These are phyloP conservation scores for Ophiostoma triangulosporum DNA, from an alignment of 2,329 filamentous ascomycete genomes.

Conservation along the genomic window DNA sequence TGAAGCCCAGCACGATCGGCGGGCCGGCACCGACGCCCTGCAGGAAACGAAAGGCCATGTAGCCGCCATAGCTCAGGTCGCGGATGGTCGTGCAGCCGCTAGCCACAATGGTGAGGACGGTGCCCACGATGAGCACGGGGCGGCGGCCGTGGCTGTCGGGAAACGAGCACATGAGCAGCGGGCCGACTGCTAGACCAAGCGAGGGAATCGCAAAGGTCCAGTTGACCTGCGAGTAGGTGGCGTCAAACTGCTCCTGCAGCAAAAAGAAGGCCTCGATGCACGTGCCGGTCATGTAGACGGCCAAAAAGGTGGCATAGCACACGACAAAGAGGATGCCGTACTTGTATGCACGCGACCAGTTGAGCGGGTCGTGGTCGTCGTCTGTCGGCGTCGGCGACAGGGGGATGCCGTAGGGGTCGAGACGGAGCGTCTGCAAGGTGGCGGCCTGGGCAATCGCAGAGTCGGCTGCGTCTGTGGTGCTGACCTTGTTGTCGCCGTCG, in stretches of 20 bases:
- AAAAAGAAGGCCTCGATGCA: constrained; percentile 39
- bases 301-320: constrained; percentile 40
- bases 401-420: constrained; percentile 8
- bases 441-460: background rate
- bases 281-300: constrained; percentile 38
- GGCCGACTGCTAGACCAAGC: constrained; percentile 36
- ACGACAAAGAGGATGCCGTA: constrained; percentile 35
- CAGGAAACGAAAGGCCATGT: constrained; percentile 46
- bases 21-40: constrained; percentile 42
- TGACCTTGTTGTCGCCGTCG: background rate
- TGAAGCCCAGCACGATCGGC: constrained; percentile 39
- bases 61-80: constrained; percentile 27
- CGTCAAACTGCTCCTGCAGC: constrained; percentile 32
- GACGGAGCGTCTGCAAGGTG: background rate
- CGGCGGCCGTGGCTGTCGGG: constrained; percentile 39
- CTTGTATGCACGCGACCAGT: constrained; percentile 35
- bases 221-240: constrained; percentile 19
- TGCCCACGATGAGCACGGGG: constrained; percentile 31
- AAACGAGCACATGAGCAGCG: constrained; percentile 15
- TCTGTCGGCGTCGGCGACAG: constrained; percentile 7
- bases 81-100: constrained; percentile 17
- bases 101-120: constrained; percentile 21
- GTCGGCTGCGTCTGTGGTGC: background rate
- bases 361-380: constrained; percentile 35
- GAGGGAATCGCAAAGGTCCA: constrained; percentile 32